phyloP scores from a whole-genome alignment of 2,329 filamentous ascomycete species.

The Cyclaneusma minus region DNA sequence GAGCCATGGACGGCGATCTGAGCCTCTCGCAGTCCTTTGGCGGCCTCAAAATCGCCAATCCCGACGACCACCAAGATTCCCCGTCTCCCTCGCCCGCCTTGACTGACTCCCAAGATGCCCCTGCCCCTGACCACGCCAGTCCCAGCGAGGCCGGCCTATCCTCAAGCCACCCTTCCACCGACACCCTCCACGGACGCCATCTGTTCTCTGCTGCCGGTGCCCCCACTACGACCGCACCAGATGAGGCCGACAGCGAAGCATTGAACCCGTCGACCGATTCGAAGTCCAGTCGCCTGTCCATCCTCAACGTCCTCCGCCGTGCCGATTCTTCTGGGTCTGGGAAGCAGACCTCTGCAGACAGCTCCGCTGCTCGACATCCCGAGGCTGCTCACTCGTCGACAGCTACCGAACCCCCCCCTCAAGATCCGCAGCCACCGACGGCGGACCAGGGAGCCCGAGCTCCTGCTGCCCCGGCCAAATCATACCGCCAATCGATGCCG shows the following conservation, averaged over 20 bases:
- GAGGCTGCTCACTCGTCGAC: conserved; percentile 7
- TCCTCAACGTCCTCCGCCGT: conserved; percentile 20
- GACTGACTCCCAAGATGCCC: conserved; percentile 11
- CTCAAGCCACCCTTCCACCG: conserved; percentile 10
- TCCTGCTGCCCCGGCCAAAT: conserved; percentile 14
- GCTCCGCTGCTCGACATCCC: conserved; percentile 6
- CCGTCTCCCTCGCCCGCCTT: conserved; percentile 8
- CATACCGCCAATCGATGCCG: conserved; percentile 26
- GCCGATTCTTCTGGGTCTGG: too few species aligned
- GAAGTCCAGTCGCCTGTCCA: conserved; percentile 12
- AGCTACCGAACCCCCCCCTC: conserved; percentile 7
- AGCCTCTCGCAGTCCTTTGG: conserved; percentile 86
- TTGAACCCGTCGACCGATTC: too few species aligned
- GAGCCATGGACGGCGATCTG: conserved; percentile 80
- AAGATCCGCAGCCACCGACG: conserved; percentile 11
- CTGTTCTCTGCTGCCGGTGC: too few species aligned
- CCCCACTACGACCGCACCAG: too few species aligned
- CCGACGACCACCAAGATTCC: conserved; percentile 43
- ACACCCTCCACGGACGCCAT: too few species aligned
- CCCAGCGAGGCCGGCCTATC: conserved; percentile 16
- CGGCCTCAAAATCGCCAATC: conserved; percentile 91
- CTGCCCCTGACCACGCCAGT: conserved; percentile 16
- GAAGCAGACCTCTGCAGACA: too few species aligned
- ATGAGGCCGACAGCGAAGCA: too few species aligned
- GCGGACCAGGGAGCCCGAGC: conserved; percentile 11